Evolutionary conservation across 2,329 filamentous ascomycete genomes (phyloP), one percentile per base, ranked within the genome.

Genomic region (Ascochyta koolunga): DNA sequence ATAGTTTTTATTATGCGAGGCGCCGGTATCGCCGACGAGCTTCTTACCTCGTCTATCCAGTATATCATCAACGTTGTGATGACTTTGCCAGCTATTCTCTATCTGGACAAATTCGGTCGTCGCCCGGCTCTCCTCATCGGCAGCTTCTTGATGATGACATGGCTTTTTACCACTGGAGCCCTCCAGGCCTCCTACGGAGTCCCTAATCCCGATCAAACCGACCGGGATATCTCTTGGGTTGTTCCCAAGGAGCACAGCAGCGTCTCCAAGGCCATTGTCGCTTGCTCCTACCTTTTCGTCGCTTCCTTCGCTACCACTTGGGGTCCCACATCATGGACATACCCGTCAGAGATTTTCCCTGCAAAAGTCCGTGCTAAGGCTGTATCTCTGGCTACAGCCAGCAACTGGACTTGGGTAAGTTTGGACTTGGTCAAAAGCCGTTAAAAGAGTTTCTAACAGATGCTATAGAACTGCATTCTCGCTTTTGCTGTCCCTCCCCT

Each of bases 41-140:
- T 87, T 7, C 74, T 85, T n/a, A 84, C 84, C 1, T 81, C 84
- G 0, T 82, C 82, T 0, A 85, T 88, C 19, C 83, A 87, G 64
- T 87, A 87, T 62, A 79, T 87, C 52, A 85, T 88, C 71, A 87
- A 87, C 63, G 83, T 87, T 0, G 75, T 76, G 15, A 75, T 86
- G 56, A 87, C 86, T 0, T 71, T 86, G 1, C 83, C 85, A 0
- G 84, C 84, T 13, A 84, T 88, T 27, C 50, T 86, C 10, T 86
- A 80, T 66, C 78, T 88, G 40, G 86, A 88, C 68, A 79, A 75
- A 56, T 78, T 82, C 60, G 84, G 85, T 36, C 83, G 86, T 8
- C 82, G 86, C 0, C 81, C 80, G 0, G 76, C 83, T 0, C 74
- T 88, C 9, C 77, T 87, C 1, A 55, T 80, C 16, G 84, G 84